A percentile compares a stretch with the other conserved stretches of the same genome.
Evolutionary conservation across 805 yeast genomes (phyloP).

Genomic region (Cyberlindnera amylophila): DNA sequence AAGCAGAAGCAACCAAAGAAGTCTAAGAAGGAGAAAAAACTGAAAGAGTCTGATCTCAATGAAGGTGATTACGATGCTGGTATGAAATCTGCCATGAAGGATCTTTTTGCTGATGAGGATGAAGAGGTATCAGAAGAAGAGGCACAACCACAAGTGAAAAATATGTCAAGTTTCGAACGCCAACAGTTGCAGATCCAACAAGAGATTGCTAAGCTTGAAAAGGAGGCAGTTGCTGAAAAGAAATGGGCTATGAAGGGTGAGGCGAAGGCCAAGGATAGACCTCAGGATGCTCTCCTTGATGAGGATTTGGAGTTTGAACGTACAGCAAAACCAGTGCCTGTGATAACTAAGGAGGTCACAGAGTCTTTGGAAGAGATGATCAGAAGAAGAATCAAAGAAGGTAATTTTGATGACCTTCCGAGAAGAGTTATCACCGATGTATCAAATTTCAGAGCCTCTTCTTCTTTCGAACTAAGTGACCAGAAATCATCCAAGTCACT

Average conservation of each 20-base stretch:
- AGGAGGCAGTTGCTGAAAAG: constrained; percentile 85
- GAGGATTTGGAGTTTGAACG: constrained; percentile 89
- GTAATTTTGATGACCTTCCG: constrained; percentile 80
- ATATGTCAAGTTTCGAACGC: constrained; percentile 72
- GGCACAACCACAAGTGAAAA: constrained; percentile 28
- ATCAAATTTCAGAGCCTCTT: constrained; percentile 53
- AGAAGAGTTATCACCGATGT: constrained; percentile 66
- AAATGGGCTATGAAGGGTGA: constrained; percentile 96
- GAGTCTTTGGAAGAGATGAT: constrained; percentile 86
- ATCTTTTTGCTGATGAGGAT: constrained; percentile 38
- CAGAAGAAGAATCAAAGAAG: constrained; percentile 69
- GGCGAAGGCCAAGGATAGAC: constrained; percentile 75
- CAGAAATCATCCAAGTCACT: constrained; percentile 81
- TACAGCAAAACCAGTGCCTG: constrained; percentile 93
- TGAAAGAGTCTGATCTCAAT: constrained; percentile 37
- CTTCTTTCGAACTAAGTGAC: constrained; percentile 67
- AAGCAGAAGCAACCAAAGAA: constrained; percentile 20
- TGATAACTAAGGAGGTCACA: constrained; percentile 84
- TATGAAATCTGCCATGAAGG: constrained; percentile 46
- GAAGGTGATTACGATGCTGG: constrained; percentile 64
- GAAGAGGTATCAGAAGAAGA: constrained; percentile 44
- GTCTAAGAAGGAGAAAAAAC: constrained; percentile 9
- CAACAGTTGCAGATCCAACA: constrained; percentile 73
- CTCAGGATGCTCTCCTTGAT: constrained; percentile 75
- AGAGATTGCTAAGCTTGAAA: constrained; percentile 77